Conservation (phyloP, 2,329 filamentous ascomycete genomes). For the Scedosporium boydii region DNA sequence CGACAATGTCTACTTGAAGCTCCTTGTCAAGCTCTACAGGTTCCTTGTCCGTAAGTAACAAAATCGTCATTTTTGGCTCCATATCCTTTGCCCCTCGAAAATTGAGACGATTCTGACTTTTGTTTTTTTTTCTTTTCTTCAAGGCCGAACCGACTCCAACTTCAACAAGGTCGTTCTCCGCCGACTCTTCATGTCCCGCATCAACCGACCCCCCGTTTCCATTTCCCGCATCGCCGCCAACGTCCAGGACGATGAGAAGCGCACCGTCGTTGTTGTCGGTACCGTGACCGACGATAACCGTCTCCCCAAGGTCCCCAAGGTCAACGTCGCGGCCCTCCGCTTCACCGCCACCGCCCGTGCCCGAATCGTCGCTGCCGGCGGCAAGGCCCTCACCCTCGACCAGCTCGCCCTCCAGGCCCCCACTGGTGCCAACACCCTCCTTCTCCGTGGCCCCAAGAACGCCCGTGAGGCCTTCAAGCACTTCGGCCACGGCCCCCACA, state of each 20-base stretch:
- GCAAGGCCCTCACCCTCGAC: constrained; percentile 91
- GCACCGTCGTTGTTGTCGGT: constrained; percentile 90
- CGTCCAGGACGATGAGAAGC: constrained; percentile 57
- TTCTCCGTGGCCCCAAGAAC: constrained; percentile 98
- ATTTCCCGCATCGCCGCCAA: constrained; percentile 80
- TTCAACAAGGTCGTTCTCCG: constrained; percentile 99
- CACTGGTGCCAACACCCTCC: constrained; percentile 92
- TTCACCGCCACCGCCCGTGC: constrained; percentile 96
- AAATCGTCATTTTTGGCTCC: background rate
- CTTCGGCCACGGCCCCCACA: constrained; percentile 97
- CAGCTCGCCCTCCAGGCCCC: constrained; percentile 93
- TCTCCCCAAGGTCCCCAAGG: constrained; percentile 80
- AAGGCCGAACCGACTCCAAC: constrained; percentile 87
- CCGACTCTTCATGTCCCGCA: constrained; percentile 96
- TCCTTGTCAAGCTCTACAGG: constrained; percentile 97
- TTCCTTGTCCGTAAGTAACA: constrained; percentile 79
- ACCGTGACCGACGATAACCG: constrained; percentile 98
- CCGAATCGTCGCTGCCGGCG: constrained; percentile 85
- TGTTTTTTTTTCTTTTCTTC: background rate
- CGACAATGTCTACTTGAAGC: constrained; percentile 95
- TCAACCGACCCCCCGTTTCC: constrained; percentile 93
- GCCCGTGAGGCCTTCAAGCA: constrained; percentile 96
- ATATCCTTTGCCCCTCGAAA: background rate
- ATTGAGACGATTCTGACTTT: background rate
- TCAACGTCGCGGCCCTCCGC: constrained; percentile 85